Conservation (phyloP, 164 flowering plant genomes). For the Liriodendron chinense region DNA sequence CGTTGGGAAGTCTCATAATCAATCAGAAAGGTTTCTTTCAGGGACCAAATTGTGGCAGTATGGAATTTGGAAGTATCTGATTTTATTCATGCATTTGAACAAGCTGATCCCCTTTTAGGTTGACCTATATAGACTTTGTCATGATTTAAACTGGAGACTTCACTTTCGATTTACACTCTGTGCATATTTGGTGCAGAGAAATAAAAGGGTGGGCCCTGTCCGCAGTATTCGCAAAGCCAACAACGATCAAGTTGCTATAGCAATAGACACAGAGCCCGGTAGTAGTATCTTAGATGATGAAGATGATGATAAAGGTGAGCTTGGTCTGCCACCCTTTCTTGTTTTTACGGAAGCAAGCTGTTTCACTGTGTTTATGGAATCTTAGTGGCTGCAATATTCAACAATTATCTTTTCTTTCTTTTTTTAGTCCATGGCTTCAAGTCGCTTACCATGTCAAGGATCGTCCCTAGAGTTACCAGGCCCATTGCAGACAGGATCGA, state of each 20-base stretch:
- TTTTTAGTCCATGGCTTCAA: constrained; percentile 83
- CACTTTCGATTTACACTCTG: background rate
- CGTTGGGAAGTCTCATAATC: too few relatives aligned
- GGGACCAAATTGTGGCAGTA: too few relatives aligned
- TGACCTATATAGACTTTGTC: too few relatives aligned
- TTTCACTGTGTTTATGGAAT: background rate
- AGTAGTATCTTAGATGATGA: constrained; percentile 50
- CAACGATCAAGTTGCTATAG: constrained; percentile 88
- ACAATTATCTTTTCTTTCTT: background rate
- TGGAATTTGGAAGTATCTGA: too few relatives aligned
- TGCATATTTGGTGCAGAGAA: constrained; percentile 41
- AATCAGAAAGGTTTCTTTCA: too few relatives aligned
- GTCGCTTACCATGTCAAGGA: constrained; percentile 81
- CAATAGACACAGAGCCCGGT: constrained; percentile 63
- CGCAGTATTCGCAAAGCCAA: constrained; percentile 76
- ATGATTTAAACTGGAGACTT: background rate
- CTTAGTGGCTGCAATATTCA: background rate
- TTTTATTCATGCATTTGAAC: background rate
- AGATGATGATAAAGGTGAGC: constrained; percentile 93
- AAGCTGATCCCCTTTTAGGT: background rate
- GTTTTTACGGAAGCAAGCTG: background rate
- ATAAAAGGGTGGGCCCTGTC: constrained; percentile 70
- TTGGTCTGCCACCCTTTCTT: background rate
- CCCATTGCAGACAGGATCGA: constrained; percentile 83
- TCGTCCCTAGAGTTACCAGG: constrained; percentile 85